Conservation (phyloP, 1,139 yeast genomes). For the Candida mesenterica region DNA sequence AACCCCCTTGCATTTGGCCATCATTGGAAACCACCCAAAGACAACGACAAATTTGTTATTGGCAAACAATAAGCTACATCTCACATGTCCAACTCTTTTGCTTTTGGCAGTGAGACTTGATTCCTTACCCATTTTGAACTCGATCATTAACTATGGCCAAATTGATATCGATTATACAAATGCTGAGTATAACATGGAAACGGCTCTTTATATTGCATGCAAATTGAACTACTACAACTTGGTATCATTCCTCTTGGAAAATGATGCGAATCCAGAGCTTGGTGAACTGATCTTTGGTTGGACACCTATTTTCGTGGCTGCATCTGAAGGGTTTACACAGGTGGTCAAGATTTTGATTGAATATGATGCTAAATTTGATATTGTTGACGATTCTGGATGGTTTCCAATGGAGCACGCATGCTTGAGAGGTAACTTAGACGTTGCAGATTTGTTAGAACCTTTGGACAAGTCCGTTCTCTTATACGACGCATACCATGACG, state of each 20-base stretch:
- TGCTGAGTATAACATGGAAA: constrained; percentile 61
- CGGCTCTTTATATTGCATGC: constrained; percentile 78
- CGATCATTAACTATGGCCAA: constrained; percentile 55
- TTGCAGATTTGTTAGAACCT: constrained; percentile 63
- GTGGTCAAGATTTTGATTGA: constrained; percentile 56
- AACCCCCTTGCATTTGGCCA: constrained; percentile 82
- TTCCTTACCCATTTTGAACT: constrained; percentile 54
- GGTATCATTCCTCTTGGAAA: constrained; percentile 54
- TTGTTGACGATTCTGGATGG: constrained; percentile 89
- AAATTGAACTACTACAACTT: constrained; percentile 58
- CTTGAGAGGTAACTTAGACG: constrained; percentile 77
- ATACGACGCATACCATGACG: constrained; percentile 40
- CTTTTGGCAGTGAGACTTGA: constrained; percentile 73
- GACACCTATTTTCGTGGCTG: constrained; percentile 92
- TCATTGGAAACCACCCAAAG: constrained; percentile 77
- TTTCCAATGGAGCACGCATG: constrained; percentile 96
- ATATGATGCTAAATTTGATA: constrained; percentile 52
- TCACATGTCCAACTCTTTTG: constrained; percentile 51
- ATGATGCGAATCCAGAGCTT: constrained; percentile 71
- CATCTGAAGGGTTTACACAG: constrained; percentile 73
- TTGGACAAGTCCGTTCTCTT: constrained; percentile 30
- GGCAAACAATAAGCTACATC: constrained; percentile 31
- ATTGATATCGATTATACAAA: constrained; percentile 67
- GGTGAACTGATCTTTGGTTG: constrained; percentile 83
- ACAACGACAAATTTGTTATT: constrained; percentile 64